These are phyloP conservation scores for Paspalum vaginatum DNA, from an alignment of 176 grass and related monocot genomes.

Conservation along the genomic window DNA sequence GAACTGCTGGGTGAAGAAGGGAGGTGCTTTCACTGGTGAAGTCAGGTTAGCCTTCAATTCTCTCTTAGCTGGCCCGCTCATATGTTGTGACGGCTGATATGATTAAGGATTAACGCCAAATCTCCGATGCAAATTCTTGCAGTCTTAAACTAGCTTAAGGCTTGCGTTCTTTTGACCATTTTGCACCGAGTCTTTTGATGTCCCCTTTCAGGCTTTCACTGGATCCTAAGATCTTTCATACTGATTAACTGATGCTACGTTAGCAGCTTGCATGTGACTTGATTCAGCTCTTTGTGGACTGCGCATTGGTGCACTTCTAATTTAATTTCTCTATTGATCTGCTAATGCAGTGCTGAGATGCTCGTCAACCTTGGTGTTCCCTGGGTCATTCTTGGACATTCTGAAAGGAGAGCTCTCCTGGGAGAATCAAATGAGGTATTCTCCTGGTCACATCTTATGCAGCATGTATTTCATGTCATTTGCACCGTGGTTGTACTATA, in stretches of 20 bases:
- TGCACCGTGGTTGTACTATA: neutral
- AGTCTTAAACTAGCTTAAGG: neutral
- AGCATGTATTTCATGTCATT: neutral
- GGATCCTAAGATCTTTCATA: neutral
- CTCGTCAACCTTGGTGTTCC: conserved; percentile 82
- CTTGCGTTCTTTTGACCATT: neutral
- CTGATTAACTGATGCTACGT: neutral
- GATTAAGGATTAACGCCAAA: conserved; percentile 9
- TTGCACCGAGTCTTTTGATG: neutral
- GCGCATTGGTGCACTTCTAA: neutral
- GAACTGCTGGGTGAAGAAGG: conserved; percentile 99
- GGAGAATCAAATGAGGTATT: conserved; percentile 89
- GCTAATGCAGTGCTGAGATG: conserved; percentile 85
- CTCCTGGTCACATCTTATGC: neutral
- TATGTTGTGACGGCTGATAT: neutral
- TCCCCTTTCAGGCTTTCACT: neutral
- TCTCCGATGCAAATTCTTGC: neutral
- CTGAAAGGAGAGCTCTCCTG: conserved; percentile 86
- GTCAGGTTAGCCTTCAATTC: conserved; percentile 58
- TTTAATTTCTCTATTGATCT: conserved; percentile 23
- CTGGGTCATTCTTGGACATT: conserved; percentile 97
- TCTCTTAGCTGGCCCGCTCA: neutral
- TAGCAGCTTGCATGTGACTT: neutral
- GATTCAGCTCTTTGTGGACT: neutral
- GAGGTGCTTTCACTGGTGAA: conserved; percentile 92